Evolutionary conservation across 2,329 filamentous ascomycete species (phyloP).

Genomic region (Seiridium unicorne): DNA sequence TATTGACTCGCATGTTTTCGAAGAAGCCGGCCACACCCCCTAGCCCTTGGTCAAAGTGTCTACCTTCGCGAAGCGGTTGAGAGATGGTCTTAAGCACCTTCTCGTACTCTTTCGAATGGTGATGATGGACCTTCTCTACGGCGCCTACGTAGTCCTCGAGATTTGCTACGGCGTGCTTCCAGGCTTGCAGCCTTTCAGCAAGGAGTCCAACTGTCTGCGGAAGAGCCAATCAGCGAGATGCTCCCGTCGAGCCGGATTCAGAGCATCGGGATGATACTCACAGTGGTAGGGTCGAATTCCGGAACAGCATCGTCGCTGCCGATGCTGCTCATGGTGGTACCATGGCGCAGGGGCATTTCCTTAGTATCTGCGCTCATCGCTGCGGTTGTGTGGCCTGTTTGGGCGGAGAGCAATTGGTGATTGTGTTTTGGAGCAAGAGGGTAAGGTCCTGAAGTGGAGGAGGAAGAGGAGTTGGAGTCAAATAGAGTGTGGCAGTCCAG

Average conservation of each 20-base stretch:
- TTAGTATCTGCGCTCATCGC: conserved; percentile 30
- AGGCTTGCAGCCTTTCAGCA: conserved; percentile 83
- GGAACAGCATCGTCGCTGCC: conserved; percentile 58
- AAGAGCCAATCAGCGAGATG: conserved; percentile 1
- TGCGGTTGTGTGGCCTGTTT: neutral
- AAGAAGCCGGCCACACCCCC: conserved; percentile 88
- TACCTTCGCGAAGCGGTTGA: conserved; percentile 80
- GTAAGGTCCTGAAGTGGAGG: neutral
- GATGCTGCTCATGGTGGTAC: conserved; percentile 39
- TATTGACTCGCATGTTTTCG: conserved; percentile 91
- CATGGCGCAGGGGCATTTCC: conserved; percentile 43
- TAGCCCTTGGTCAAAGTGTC: conserved; percentile 90
- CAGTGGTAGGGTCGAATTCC: conserved; percentile 56
- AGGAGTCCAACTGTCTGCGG: conserved; percentile 74
- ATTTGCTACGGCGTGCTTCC: conserved; percentile 91
- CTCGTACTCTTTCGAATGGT: conserved; percentile 91
- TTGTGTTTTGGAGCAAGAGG: neutral
- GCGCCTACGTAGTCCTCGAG: conserved; percentile 86
- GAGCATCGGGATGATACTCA: conserved; percentile 33
- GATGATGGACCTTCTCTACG: conserved; percentile 82
- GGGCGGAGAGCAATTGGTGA: neutral
- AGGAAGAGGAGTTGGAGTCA: no score
- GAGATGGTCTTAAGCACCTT: conserved; percentile 91
- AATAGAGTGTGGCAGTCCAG: no score
- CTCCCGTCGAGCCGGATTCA: neutral